Conservation (phyloP, 257 asterid genomes). For the Solanum chaucha region DNA sequence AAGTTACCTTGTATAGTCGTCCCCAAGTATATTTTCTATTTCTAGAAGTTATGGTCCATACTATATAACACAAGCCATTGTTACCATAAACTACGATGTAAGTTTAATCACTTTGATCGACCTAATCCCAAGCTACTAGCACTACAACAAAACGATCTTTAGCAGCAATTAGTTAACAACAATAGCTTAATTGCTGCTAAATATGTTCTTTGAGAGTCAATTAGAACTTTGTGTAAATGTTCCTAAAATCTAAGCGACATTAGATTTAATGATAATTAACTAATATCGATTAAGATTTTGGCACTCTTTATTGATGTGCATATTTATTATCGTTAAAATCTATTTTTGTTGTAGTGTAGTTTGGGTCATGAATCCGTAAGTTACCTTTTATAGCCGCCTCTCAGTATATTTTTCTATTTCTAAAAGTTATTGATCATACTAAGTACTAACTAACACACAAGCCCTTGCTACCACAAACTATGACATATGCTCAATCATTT, state of each 20-base stretch:
- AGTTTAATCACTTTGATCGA: not conserved
- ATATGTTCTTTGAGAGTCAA: too few relatives aligned
- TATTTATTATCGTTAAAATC: too few relatives aligned
- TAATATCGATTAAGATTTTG: accelerated
- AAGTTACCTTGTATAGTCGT: not conserved
- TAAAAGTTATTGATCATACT: not conserved
- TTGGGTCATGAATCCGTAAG: not conserved
- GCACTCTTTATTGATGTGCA: too few relatives aligned
- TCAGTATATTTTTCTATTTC: not conserved
- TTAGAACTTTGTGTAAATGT: too few relatives aligned
- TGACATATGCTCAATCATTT: not conserved
- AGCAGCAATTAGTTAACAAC: too few relatives aligned
- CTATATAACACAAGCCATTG: not conserved
- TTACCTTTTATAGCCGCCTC: not conserved
- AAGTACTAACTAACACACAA: not conserved
- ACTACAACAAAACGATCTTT: too few relatives aligned
- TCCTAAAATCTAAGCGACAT: too few relatives aligned
- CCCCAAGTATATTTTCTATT: not conserved
- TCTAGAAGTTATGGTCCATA: not conserved
- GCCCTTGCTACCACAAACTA: not conserved
- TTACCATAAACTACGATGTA: not conserved
- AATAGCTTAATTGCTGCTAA: too few relatives aligned
- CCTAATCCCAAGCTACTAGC: too few relatives aligned
- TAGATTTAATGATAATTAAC: too few relatives aligned
- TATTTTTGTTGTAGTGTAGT: too few relatives aligned